Conservation (phyloP, 164 flowering plant species). For the Dillenia turbinata region DNA sequence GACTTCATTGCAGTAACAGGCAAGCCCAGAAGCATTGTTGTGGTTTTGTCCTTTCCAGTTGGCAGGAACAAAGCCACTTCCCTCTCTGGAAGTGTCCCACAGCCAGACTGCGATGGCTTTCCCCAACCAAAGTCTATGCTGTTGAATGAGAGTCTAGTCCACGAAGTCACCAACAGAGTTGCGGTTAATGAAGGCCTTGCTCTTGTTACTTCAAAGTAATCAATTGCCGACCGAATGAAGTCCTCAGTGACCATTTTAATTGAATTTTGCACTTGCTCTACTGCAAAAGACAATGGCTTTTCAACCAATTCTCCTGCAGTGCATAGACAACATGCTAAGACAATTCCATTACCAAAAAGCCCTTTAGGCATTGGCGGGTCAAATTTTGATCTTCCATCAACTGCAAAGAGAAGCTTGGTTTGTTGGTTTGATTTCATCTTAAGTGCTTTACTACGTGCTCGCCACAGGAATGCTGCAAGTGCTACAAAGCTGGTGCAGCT, state of each 20-base stretch:
- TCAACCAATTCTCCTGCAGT: conserved; percentile 16
- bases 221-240: conserved; percentile 19
- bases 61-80: conserved; percentile 15
- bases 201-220: conserved; percentile 16
- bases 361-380: conserved; percentile 19
- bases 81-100: conserved; percentile 9
- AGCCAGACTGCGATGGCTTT: conserved; percentile 10
- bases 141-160: conserved; percentile 21
- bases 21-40: conserved; percentile 14
- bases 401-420: conserved; percentile 16
- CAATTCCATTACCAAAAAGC: conserved; percentile 21
- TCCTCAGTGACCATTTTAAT: conserved; percentile 14
- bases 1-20: conserved; percentile 18
- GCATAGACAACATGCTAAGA: conserved; percentile 7
- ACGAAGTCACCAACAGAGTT: conserved; percentile 19
- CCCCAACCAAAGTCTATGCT: conserved; percentile 28
- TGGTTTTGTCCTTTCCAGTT: conserved; percentile 9
- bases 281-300: conserved; percentile 18
- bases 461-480: conserved; percentile 16
- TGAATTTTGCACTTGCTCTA: conserved; percentile 13
- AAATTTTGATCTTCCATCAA: conserved; percentile 18
- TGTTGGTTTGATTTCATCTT: conserved; percentile 16
- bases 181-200: conserved; percentile 12
- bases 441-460: conserved; percentile 17
- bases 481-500: conserved; percentile 18